Base-by-base conservation (phyloP, 371 early-diverging fungal genomes). In the Mortierella sp. region DNA sequence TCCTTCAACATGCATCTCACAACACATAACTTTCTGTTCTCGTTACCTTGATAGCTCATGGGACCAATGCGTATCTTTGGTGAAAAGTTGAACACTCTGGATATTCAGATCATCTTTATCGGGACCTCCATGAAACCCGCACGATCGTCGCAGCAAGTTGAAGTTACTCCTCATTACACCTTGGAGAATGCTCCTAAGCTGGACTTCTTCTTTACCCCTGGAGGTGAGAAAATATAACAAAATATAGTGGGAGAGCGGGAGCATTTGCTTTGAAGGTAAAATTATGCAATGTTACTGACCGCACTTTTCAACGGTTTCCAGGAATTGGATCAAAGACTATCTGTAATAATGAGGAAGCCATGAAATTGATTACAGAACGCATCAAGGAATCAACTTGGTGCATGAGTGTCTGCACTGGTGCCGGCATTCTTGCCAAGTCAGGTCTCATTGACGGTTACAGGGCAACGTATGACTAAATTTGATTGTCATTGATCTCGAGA, bases 321-420 rank as follows among this genome's bases (percentile, higher is more conserved):
- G 81, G 81, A 5, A 28, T 16, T 16, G 82, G 76, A 63, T 73
- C 67, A 3, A 62, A 58, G 16, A 15, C 28, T 0, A 47, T 64
- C 36, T 38, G 50, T 15, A 48, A 58, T 4, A 41, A 63, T 11
- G 32, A 48, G 0, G 62, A 63, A 0, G 13, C 64, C 32, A 64
- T 76, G 65, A 45, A 36, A 21, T 22, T 50, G 60, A 47, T 82
- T 68, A 69, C 53, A 41, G 52, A 65, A n/a, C 83, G 73, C 24
- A 21, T 73, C 0, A 45, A 73, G 32, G 74, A 65, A 2, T 60
- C 82, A 11, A 75, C 70, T 32, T 81, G 82, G 82, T 32, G 24
- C 67, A 63, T 84, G 70, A 62, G 70, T 19, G 85, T 89, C 32
- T 89, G 89, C 74, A 87, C 87, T 24, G 89, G 88, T 16, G 77